Percentiles rank a stretch among this genome's conserved stretches.
Evolutionary conservation across 2,329 filamentous ascomycete species (phyloP).

Genomic region (Leptographium flavum): DNA sequence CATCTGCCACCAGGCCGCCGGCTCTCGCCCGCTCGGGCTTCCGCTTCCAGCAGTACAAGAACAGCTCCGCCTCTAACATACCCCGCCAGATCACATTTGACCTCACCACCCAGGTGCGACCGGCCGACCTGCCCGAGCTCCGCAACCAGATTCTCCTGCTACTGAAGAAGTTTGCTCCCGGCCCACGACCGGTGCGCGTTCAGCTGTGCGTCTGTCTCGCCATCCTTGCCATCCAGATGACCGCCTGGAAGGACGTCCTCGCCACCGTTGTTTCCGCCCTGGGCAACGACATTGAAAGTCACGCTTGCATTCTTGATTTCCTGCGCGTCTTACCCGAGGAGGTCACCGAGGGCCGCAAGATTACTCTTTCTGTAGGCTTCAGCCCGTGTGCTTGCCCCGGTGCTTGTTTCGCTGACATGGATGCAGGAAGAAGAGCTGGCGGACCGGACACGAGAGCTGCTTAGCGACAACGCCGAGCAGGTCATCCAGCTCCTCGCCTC

Average conservation of each 20-base stretch:
- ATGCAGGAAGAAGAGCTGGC: slow-evolving; percentile 85
- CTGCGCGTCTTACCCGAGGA: slow-evolving; percentile 94
- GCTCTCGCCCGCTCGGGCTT: background rate
- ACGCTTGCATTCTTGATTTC: slow-evolving; percentile 87
- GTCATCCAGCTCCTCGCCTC: slow-evolving; percentile 78
- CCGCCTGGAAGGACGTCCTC: slow-evolving; percentile 86
- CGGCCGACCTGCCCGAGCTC: slow-evolving; percentile 58
- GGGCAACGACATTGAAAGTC: slow-evolving; percentile 59
- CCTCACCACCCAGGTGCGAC: slow-evolving; percentile 67
- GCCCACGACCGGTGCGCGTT: slow-evolving; percentile 72
- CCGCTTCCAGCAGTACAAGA: background rate
- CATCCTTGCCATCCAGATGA: slow-evolving; percentile 92
- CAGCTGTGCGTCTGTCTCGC: slow-evolving; percentile 92
- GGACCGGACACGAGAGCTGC: slow-evolving; percentile 71
- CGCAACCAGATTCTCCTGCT: slow-evolving; percentile 74
- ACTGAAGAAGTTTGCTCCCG: slow-evolving; percentile 65
- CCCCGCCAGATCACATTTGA: slow-evolving; percentile 78
- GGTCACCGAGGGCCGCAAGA: slow-evolving; percentile 97
- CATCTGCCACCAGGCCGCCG: background rate
- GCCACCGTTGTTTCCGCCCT: slow-evolving; percentile 66
- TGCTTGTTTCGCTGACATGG: background rate
- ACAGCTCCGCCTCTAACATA: background rate
- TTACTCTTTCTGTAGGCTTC: slow-evolving; percentile 88
- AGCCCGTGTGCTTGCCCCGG: background rate
- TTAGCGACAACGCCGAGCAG: slow-evolving; percentile 79